Percentiles rank a stretch among this genome's conserved stretches.
phyloP scores from a whole-genome alignment of 2,329 filamentous ascomycete species.

The Phyllosticta citrichinensis region DNA sequence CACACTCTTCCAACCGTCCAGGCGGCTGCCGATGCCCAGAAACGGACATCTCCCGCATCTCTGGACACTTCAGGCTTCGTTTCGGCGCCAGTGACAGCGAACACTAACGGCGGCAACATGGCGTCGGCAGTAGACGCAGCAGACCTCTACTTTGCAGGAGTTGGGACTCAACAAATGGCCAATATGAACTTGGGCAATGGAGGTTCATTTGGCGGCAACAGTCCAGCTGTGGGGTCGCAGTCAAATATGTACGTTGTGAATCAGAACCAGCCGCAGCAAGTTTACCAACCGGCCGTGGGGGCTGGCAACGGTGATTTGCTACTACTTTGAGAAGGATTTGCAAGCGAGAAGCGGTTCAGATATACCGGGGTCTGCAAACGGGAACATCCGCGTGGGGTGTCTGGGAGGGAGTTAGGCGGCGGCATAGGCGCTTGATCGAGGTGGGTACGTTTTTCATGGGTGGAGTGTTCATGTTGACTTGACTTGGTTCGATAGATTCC shows the following conservation, averaged over 20 bases:
- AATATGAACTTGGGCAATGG: conserved; percentile 56
- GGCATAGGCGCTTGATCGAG: neutral
- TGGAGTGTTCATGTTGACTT: neutral
- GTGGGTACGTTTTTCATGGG: neutral
- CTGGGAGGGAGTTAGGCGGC: neutral
- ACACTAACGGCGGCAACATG: conserved; percentile 38
- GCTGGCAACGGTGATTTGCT: conserved; percentile 62
- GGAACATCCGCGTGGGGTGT: neutral
- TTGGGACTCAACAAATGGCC: conserved; percentile 67
- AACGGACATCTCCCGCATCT: conserved; percentile 19
- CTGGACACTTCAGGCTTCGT: conserved; percentile 11
- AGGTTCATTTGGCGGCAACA: conserved; percentile 8
- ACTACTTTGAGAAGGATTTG: conserved; percentile 39
- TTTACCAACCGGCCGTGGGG: conserved; percentile 59
- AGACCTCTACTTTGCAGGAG: conserved; percentile 77
- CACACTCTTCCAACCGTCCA: conserved; percentile 51
- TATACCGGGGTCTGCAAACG: neutral
- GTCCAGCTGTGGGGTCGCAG: conserved; percentile 24
- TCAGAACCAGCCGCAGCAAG: conserved; percentile 68
- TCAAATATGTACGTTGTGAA: conserved; percentile 58
- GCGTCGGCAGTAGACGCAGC: conserved; percentile 70
- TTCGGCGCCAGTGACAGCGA: neutral
- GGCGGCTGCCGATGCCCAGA: conserved; percentile 30
- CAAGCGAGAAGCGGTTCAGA: neutral
- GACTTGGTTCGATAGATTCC: neutral